These are phyloP conservation scores for Dissophora globulifera DNA, from an alignment of 192 early-diverging fungal species.

Conservation along the genomic window DNA sequence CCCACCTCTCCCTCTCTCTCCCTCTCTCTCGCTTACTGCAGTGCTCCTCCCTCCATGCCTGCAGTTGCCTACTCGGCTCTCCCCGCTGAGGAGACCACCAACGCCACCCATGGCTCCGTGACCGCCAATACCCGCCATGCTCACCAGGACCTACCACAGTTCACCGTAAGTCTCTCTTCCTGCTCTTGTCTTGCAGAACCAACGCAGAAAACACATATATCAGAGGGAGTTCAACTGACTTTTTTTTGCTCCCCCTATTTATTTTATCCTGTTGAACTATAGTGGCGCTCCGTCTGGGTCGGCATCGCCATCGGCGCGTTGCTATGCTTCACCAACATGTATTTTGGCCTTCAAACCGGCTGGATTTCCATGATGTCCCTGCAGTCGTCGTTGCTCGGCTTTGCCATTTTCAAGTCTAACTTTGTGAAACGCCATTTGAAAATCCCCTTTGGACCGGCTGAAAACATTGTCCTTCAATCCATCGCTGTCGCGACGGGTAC, in stretches of 20 bases:
- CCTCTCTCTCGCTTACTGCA: not conserved
- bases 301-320: constrained; percentile 76
- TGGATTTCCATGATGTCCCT: constrained; percentile 86
- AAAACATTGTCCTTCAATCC: constrained; percentile 88
- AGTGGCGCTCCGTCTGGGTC: constrained; percentile 65
- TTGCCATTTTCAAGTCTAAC: constrained; percentile 84
- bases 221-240: too few relatives aligned
- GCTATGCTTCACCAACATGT: constrained; percentile 88
- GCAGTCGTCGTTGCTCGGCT: constrained; percentile 78
- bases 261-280: not conserved
- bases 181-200: not conserved
- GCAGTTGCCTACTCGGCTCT: constrained; percentile 32
- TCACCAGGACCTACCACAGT: constrained; percentile 39
- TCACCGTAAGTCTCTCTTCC: constrained; percentile 26
- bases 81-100: constrained; percentile 19
- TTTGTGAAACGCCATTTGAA: too few relatives aligned
- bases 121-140: not conserved
- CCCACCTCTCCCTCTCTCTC: too few relatives aligned
- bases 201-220: too few relatives aligned
- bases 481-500: constrained; percentile 87
- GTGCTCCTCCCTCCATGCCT: not conserved
- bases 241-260: not conserved
- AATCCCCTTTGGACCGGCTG: constrained; percentile 76
- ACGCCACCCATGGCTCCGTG: too few relatives aligned
- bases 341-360: constrained; percentile 86